Evolutionary conservation across 1,139 yeast genomes (phyloP), one percentile per base, ranked within the genome.

Genomic region (Lodderomyces beijingensis): DNA sequence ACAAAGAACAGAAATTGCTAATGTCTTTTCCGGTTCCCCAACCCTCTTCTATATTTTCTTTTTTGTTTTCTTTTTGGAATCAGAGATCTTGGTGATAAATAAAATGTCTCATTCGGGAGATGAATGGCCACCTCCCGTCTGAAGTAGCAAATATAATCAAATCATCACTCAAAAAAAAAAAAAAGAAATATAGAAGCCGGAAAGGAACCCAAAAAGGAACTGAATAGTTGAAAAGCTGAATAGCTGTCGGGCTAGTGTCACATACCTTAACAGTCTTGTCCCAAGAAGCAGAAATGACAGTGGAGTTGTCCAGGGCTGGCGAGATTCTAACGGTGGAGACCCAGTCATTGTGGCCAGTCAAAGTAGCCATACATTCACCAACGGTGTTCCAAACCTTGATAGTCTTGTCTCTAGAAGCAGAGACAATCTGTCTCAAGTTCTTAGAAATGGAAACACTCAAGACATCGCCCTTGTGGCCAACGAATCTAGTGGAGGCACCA

Each of bases 341-440:
- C 99, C 99, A 91, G 87, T 91, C 99, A 65, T 79, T 64, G 94
- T 91, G 98, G 57, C 95, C 93, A 56, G 76, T 67, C 72, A 89
- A 82, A 60, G 96, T 87, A 74, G 84, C 82, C 79, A 86, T 82
- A 80, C 96, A 88, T 68, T 86, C 88, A 79, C 98, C 99, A 63
- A 88, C 77, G 74, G 95, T 87, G 84, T 93, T 89, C 98, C 98
- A 91, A 74, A 91, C 89, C 80, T 87, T 89, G 73, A 91, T 89
- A 70, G 97, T 85, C 80, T 87, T 86, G 74, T 91, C 98, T 75
- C 98, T 89, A 56, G 97, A 89, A 70, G 96, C 95, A 68, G 98
- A 89, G 52, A 89, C 96, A 62, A 91, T 87, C 76, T 88, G 95
- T 78, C 96, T 86, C 72, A 91, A 89, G 81, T 86, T 87, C 70